Evolutionary conservation across 129 eudicot species (phyloP), one percentile per base, ranked within the genome.

Genomic region (Escallonia rubra): DNA sequence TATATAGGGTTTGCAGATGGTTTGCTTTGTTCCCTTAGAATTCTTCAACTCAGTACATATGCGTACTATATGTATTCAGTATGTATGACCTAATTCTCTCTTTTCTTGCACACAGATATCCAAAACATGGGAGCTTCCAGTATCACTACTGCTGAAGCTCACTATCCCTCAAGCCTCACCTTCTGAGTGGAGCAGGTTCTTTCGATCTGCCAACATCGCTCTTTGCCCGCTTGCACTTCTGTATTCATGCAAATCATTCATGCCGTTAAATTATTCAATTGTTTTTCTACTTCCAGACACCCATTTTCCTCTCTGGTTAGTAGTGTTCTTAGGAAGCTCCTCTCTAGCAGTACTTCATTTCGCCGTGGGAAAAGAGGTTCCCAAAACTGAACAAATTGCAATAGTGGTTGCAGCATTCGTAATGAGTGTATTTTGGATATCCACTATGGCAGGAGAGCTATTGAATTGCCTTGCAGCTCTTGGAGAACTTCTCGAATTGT

Each of bases 341-440:
- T 94, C 99, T 5, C 70, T 94, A 15, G 89, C 96, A 41, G 23
- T 81, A 4, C 93, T 94, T 43, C 97, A 94, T 56, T 82, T 69
- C 70, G 63, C 79, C 14, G 73, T 94, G 0, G 96, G 90, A 75
- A 89, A 71, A 65, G 88, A 86, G 12, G 88, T 97, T 46, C 99
- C 96, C 4, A 94, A 89, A 86, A 86, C 83, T 10, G 96, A 86
- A 63, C 95, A 83, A 81, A 73, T 82, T 15, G 82, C 80, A 3
- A 61, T 79, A 16, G 75, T 90, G 23, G 66, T 94, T 46, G 40
- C 73, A 3, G 95, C 93, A 55, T 94, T 94, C 65, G 15, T 87
- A 43, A 94, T 94, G 99, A 94, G 99, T 12, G 99, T 94, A 39
- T 94, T 89, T 59, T 94, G 99, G 97, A 94, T 94, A 55, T 94